Evolutionary conservation across 768 basidiomycete genomes (phyloP), one percentile per base, ranked within the genome.

Genomic region (Tephrocybe sp.): DNA sequence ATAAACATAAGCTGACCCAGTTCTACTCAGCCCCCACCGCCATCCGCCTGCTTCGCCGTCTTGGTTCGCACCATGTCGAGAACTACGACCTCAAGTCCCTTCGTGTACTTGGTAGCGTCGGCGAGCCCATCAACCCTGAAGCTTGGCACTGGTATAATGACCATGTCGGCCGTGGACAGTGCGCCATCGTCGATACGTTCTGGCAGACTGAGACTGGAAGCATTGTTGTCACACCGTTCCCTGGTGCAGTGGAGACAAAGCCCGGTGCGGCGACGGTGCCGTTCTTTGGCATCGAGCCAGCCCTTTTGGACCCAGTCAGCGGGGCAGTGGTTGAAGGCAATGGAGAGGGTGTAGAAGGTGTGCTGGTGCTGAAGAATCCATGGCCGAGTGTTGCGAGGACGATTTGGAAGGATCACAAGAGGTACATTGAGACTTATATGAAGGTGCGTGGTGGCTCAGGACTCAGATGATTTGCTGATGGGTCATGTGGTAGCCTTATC

Each of bases 81-180:
- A 73, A 79, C 9, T 78, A 92, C 69, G 92, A 97, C 64, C 78
- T 99, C 40, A 83, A 78, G 61, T 80, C 79, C 13, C 69, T 99
- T 50, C 84, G 97, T 50, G 87, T 97, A 6, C 74, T 99, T 31
- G 96, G 97, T 19, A 86, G 79, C 51, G 97, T 98, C 37, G 97
- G 96, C 47, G 97, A 99, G 72, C 97, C 97, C 1, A 98, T 99
- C 76, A 98, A 98, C 69, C 94, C 95, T 22, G 96, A 98, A 67
- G 96, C 96, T 9, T 98, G 97, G 96, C 82, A 95, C 60, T 98
- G 96, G 96, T 97, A 95, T 71, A 93, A 96, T 67, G 93, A 97
- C 62, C 83, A 92, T 62, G 94, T 97, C 46, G 97, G 96, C 9
- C 79, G 81, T 61, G 76, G 69, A 57, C 80, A 98, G 67, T 95